phyloP scores from a whole-genome alignment of 2,329 filamentous ascomycete genomes.

The Ophiostoma novo-ulmi region DNA sequence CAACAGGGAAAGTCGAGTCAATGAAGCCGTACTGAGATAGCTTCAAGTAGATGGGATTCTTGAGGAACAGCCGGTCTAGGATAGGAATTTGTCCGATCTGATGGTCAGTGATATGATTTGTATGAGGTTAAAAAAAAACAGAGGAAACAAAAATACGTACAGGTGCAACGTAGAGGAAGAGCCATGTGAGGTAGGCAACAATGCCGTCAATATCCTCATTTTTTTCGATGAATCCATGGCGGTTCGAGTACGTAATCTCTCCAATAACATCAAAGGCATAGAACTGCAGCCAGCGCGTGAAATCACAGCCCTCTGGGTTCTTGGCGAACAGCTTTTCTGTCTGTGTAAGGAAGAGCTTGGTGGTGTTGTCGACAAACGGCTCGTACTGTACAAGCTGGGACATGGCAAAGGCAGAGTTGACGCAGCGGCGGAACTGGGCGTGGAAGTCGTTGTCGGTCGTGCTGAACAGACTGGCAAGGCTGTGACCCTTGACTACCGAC shows the following conservation, averaged over 20 bases:
- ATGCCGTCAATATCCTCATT: slow-evolving; percentile 73
- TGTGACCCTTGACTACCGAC: slow-evolving; percentile 62
- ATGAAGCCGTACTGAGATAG: slow-evolving; percentile 62
- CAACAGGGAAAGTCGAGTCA: slow-evolving; percentile 66
- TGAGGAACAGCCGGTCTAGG: slow-evolving; percentile 63
- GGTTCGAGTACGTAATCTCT: slow-evolving; percentile 69
- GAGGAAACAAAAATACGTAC: slow-evolving; percentile 30
- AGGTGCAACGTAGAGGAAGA: slow-evolving; percentile 67
- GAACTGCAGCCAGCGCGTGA: slow-evolving; percentile 69
- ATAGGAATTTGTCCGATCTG: slow-evolving; percentile 66
- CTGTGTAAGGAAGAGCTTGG: slow-evolving; percentile 62
- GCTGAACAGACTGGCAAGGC: slow-evolving; percentile 68
- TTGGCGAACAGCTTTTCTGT: slow-evolving; percentile 52
- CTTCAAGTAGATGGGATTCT: slow-evolving; percentile 68
- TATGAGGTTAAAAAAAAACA: slow-evolving; percentile 29
- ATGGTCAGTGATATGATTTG: neutral
- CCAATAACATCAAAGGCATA: slow-evolving; percentile 80
- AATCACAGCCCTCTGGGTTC: slow-evolving; percentile 50
- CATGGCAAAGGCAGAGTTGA: slow-evolving; percentile 75
- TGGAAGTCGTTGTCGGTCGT: slow-evolving; percentile 72
- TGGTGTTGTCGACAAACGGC: slow-evolving; percentile 71
- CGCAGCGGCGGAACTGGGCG: slow-evolving; percentile 65
- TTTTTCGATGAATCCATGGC: slow-evolving; percentile 69
- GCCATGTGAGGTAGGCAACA: slow-evolving; percentile 55
- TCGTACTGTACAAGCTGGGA: slow-evolving; percentile 72